Evolutionary conservation across 75 land plant genomes (phyloP), one percentile per base, ranked within the genome.

Genomic region (Selaginella moellendorffii): DNA sequence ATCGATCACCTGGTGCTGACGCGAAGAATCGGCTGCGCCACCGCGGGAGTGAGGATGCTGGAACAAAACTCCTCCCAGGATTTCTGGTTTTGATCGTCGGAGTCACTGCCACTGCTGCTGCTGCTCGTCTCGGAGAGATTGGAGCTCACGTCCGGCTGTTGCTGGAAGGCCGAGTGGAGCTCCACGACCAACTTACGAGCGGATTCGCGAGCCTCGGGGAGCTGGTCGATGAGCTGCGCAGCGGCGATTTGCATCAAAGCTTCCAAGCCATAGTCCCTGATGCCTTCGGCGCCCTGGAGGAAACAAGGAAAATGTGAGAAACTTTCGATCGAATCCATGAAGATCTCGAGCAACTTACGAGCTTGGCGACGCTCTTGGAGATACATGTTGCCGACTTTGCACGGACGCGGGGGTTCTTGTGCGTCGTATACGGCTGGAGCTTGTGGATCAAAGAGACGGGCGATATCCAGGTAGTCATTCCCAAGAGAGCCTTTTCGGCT

Each of bases 161-260:
- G 54, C 52, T 36, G 26, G 51, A 85, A 82, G 21, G 70, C 82
- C 54, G 76, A 56, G 68, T 83, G 83, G 28, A 93, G 68, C 67
- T 85, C 83, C 67, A 82, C 26, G 18, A 81, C 69, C 5, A 89
- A 85, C 31, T 61, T 77, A 12, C 98, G 83, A 51, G 98, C 98
- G 31, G 96, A 86, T 59, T 93, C 98, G 56, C 98, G 79, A 31
- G 98, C 88, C 68, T 93, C 98, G 22, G 97, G 97, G 42, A 92
- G 95, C 66, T 78, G 84, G 69, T 92, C 97, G 60, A 73, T 92
- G 26, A 92, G 77, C 69, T 83, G 90, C 28, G 86, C 64, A 20
- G 90, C 90, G 24, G 89, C 97, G 53, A 79, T 75, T 56, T 85
- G 83, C 30, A 92, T 78, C 19, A 92, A 60, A 28, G 74, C 71